Conservation (phyloP, 257 asterid genomes). For the Verbascum thapsus region DNA sequence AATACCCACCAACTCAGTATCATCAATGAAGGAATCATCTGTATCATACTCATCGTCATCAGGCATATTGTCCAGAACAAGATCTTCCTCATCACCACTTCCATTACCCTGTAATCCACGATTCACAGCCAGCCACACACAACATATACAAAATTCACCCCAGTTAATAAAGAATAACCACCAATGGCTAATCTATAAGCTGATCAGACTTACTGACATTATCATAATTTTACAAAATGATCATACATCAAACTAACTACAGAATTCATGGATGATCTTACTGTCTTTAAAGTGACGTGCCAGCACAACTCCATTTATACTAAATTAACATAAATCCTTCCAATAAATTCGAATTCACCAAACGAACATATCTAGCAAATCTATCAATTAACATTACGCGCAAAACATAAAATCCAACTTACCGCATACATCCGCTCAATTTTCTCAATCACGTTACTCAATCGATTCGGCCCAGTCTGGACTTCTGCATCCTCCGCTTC, state of each 20-base stretch:
- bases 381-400: constrained; percentile 11
- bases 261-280: constrained; percentile 4
- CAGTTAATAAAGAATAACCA: constrained; percentile 1
- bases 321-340: constrained; percentile 15
- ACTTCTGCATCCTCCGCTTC: constrained; percentile 48
- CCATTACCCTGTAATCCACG: constrained; percentile 59
- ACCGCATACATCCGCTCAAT: constrained; percentile 93
- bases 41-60: constrained; percentile 95
- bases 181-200: background rate
- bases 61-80: constrained; percentile 66
- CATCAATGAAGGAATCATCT: constrained; percentile 87
- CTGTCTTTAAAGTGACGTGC: constrained; percentile 8
- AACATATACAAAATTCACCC: constrained; percentile 4
- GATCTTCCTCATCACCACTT: constrained; percentile 85
- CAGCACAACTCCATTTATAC: constrained; percentile 7
- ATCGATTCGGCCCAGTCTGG: constrained; percentile 58
- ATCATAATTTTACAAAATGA: constrained; percentile 13
- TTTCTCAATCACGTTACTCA: constrained; percentile 81
- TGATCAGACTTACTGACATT: too few species aligned
- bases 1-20: constrained; percentile 78
- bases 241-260: constrained; percentile 6
- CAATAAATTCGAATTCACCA: constrained; percentile 8
- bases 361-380: background rate
- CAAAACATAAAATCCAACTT: constrained; percentile 26
- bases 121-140: background rate